Conservation (phyloP, 768 basidiomycete species). For the Piloderma croceum region DNA sequence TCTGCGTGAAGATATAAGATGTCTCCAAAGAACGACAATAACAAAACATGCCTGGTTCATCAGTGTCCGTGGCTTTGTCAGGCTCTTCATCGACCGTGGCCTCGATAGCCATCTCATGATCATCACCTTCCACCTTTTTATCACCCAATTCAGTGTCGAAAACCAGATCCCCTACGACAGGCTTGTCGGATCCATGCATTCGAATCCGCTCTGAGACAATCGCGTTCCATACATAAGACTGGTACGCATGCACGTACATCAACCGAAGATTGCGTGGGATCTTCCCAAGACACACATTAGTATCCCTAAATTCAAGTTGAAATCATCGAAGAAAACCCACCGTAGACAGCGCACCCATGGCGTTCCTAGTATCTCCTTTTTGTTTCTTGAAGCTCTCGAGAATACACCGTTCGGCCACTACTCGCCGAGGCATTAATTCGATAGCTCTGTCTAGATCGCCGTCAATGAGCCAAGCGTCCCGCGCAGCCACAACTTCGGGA, state of each 20-base stretch:
- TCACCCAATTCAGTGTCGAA: slow-evolving; percentile 43
- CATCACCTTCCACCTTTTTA: slow-evolving; percentile 22
- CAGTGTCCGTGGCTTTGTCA: slow-evolving; percentile 27
- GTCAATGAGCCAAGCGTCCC: slow-evolving; percentile 86
- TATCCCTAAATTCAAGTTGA: neutral
- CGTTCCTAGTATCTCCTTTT: slow-evolving; percentile 71
- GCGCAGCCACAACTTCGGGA: slow-evolving; percentile 78
- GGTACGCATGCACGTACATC: slow-evolving; percentile 99
- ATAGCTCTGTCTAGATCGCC: slow-evolving; percentile 76
- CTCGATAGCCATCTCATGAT: slow-evolving; percentile 26
- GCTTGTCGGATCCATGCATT: slow-evolving; percentile 62
- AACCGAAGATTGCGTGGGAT: slow-evolving; percentile 92
- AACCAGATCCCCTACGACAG: slow-evolving; percentile 88
- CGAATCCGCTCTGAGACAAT: slow-evolving; percentile 92
- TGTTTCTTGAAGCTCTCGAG: slow-evolving; percentile 86
- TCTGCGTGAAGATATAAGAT: slow-evolving; percentile 1
- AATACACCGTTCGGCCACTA: slow-evolving; percentile 90
- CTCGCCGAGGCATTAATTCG: slow-evolving; percentile 80
- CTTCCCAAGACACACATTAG: slow-evolving; percentile 33
- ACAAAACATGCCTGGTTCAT: slow-evolving; percentile 2
- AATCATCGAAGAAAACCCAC: slow-evolving; percentile 44
- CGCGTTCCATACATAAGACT: slow-evolving; percentile 98
- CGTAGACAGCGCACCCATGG: slow-evolving; percentile 81
- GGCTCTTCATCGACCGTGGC: slow-evolving; percentile 32
- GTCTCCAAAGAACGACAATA: slow-evolving; percentile 7